These are phyloP conservation scores for Hirschfeldia incana DNA, from an alignment of 345 rosid species.

Conservation along the genomic window DNA sequence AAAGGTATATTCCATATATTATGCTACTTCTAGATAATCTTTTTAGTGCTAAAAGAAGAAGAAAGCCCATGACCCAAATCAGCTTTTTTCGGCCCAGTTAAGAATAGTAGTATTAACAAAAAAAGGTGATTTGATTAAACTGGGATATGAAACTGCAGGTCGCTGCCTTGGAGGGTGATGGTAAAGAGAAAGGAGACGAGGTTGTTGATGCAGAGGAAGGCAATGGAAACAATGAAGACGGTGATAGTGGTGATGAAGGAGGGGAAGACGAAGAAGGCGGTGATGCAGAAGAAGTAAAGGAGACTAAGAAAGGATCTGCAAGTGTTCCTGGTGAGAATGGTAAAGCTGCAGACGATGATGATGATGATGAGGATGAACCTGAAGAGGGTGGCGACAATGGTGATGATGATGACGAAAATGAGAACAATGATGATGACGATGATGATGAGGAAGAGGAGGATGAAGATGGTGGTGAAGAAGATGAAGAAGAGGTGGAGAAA, in stretches of 20 bases:
- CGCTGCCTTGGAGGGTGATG: conserved; percentile 35
- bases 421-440: neutral
- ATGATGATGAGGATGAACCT: conserved; percentile 18
- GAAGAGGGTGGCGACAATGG: neutral
- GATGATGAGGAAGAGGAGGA: conserved; percentile 38
- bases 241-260: conserved; percentile 37
- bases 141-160: conserved; percentile 39
- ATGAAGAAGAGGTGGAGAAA: conserved; percentile 43
- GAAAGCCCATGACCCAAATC: conserved; percentile 16
- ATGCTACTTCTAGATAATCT: conserved; percentile 19
- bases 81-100: neutral
- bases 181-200: conserved; percentile 31
- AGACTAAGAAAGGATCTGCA: conserved; percentile 47
- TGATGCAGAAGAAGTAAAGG: conserved; percentile 43
- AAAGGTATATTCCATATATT: conserved; percentile 27
- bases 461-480: conserved; percentile 43
- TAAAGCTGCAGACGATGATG: conserved; percentile 28
- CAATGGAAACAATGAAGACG: conserved; percentile 38
- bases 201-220: conserved; percentile 66
- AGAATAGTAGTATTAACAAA: neutral
- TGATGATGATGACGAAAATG: conserved; percentile 38
- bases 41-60: neutral
- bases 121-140: neutral
- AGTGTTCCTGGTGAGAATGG: conserved; percentile 49
- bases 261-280: conserved; percentile 32